Percentiles rank a stretch among this genome's conserved stretches.
These are phyloP conservation scores for Rhazya stricta DNA, from an alignment of 257 asterid genomes.

Conservation along the genomic window DNA sequence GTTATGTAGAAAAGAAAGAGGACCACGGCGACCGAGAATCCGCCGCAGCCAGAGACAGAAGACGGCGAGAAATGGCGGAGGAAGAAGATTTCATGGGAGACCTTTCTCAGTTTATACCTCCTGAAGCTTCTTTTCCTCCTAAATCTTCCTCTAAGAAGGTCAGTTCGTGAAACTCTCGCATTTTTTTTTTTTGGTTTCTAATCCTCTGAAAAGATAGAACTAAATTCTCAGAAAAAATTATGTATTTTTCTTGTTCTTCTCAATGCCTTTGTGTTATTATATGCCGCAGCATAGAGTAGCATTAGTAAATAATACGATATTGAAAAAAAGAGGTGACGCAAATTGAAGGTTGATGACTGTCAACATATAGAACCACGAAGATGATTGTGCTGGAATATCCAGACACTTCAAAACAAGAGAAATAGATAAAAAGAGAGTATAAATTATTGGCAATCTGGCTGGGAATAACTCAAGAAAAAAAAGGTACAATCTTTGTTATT, in stretches of 20 bases:
- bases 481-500: background rate
- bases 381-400: background rate
- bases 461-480: background rate
- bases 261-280: background rate
- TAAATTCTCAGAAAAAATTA: background rate
- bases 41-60: background rate
- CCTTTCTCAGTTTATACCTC: slow-evolving; percentile 69
- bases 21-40: background rate
- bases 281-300: background rate
- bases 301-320: no score
- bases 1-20: no score
- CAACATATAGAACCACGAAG: background rate
- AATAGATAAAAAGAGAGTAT: background rate
- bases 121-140: slow-evolving; percentile 21
- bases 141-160: slow-evolving; percentile 58
- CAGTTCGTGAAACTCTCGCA: background rate
- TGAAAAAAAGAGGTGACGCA: no score
- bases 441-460: background rate
- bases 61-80: slow-evolving; percentile 55
- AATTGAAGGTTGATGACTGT: background rate
- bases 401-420: background rate
- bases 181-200: background rate
- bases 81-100: slow-evolving; percentile 91
- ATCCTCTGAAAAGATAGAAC: background rate
- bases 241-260: background rate